Base-by-base conservation (phyloP, 2,329 filamentous ascomycete genomes). In the Cytospora mali region DNA sequence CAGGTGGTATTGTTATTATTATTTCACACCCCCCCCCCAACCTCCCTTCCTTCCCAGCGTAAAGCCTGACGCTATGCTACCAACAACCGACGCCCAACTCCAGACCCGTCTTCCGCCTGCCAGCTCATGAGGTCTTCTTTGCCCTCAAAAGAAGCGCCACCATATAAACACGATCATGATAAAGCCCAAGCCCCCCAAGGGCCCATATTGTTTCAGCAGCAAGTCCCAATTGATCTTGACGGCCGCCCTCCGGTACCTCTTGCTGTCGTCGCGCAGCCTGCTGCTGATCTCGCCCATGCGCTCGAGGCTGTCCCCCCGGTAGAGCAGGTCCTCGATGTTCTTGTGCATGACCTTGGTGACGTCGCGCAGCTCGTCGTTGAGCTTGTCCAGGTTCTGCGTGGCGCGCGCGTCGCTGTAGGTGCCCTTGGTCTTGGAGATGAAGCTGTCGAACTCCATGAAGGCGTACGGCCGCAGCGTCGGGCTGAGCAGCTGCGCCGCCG, bases 301-400 rank as follows among this genome's bases (percentile, higher is more conserved):
- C 79, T 99, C 95, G 69, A 99, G 79, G 71, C 89, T 95, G 75
- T 99, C 95, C 29, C 95, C 95, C 66, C 96, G 84, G 75, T 99
- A 99, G 58, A 99, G 81, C 73, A 99, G 80, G 76, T 99, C 95
- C 81, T 99, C 95, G 69, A 99, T 98, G 76, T 99, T 99, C 86
- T 98, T 98, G 61, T 93, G 98, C 96, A 99, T 99, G 73, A 99
- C 93, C 79, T 97, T 93, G 1, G 95, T 98, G 61, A 99, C 96
- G 77, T 98, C 95, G 75, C 93, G 90, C 68, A 99, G 85, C 83
- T 99, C 96, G 73, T 97, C 92, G 74, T 99, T 98, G 68, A 99
- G 82, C 78, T 94, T 93, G 77, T 96, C 92, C 62, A 99, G 85
- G 77, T 98, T 98, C 78, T 93, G 91, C 16, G 91, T 87, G 18